Base-by-base conservation (phyloP, 1,284 basidiomycete genomes). In the Austroboletus niveus region DNA sequence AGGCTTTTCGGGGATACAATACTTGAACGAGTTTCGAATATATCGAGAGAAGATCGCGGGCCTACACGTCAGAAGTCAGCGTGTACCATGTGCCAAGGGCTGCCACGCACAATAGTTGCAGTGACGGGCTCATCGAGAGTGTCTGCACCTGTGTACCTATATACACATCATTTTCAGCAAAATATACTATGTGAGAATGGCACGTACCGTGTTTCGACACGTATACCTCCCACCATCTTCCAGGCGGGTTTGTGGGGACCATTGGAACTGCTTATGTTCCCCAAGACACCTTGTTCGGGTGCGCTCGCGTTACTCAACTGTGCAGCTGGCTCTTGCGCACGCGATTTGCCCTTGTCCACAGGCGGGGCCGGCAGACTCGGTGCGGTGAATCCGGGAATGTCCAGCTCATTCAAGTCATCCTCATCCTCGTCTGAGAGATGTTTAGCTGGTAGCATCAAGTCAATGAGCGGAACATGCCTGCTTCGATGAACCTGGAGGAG, bases 21-120 rank as follows among this genome's bases (percentile, higher is more conserved):
- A 98, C 94, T 74, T 97, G 94, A 5, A 95, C 78, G 6, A 97
- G 80, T 70, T 98, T 98, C 35, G 85, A 80, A 64, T 94, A 94
- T 59, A 98, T 94, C 0, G 94, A 95, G 14, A 85, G 66, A 20
- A 96, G 74, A 68, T 97, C 94, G 46, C 94, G 84, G 63, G 83
- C 83, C 93, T 96, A 63, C n/a, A 39, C 14, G 22, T 49, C 47
- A 36, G 42, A 14, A 44, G 48, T 62, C 40, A 63, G 47, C 42
- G 11, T 34, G 11, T 32, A 36, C 40, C 47, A 41, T 38, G 43
- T 48, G 49, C 8, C n/a, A 47, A 48, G 56, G 49, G 49, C 35
- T 40, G 12, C 22, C 31, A 76, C 90, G 59, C 59, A 95, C 94
- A 58, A 98, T 94, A 0, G 94, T 97, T 17, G 82, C 80, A 8